Evolutionary conservation across 495 filamentous ascomycete species (phyloP).

Genomic region (Glonium stellatum): DNA sequence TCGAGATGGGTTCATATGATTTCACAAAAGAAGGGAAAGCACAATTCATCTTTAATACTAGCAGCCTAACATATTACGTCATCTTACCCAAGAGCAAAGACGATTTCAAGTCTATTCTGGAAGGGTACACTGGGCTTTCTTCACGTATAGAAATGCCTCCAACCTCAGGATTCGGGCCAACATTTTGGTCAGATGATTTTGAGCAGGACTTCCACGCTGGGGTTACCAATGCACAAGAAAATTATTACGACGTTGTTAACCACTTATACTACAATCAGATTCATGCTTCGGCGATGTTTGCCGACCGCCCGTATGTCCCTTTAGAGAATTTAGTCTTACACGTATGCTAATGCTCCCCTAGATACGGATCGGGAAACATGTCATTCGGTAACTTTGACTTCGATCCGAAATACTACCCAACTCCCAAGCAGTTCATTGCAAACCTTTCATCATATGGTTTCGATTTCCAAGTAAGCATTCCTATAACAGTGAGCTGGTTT

Average conservation of each 20-base stretch:
- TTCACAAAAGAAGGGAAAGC: slow-evolving; percentile 25
- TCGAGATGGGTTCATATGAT: slow-evolving; percentile 29
- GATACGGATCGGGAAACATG: too few species aligned
- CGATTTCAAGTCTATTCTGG: slow-evolving; percentile 19
- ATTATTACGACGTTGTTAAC: slow-evolving; percentile 13
- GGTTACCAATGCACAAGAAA: slow-evolving; percentile 32
- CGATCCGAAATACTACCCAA: too few species aligned
- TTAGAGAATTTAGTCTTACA: slow-evolving; percentile 31
- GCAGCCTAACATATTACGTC: slow-evolving; percentile 30
- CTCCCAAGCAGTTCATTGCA: too few species aligned
- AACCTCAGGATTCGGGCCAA: slow-evolving; percentile 30
- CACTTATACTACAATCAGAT: slow-evolving; percentile 18
- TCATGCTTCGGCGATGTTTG: slow-evolving; percentile 29
- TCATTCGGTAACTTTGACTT: too few species aligned
- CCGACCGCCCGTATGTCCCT: slow-evolving; percentile 33
- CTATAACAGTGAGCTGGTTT: too few species aligned
- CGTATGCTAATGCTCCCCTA: too few species aligned
- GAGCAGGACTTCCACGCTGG: slow-evolving; percentile 32
- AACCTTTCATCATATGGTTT: too few species aligned
- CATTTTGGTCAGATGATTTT: slow-evolving; percentile 35
- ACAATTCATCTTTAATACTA: slow-evolving; percentile 32
- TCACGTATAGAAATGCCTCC: slow-evolving; percentile 27
- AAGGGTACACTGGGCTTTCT: slow-evolving; percentile 27
- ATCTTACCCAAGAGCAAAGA: slow-evolving; percentile 24
- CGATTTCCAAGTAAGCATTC: too few species aligned